Base-by-base conservation (phyloP, 345 rosid genomes). In the Aquilaria malaccensis region DNA sequence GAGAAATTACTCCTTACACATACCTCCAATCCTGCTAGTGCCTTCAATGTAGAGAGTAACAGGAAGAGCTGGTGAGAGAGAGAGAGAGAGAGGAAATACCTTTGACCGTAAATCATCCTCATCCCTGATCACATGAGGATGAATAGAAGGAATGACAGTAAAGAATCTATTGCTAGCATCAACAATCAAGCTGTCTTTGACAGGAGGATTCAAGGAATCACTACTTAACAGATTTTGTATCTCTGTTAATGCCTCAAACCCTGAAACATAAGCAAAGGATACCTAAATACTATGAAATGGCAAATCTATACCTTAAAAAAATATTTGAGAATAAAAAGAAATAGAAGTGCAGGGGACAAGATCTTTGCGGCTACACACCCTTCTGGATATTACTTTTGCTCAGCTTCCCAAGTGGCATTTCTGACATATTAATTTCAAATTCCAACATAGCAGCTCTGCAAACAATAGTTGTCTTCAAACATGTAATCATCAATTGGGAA, bases 341-440 rank as follows among this genome's bases (percentile, higher is more conserved):
- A 43, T 5, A 51, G n/a, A 10, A 50, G 33, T 55, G 55, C 47
- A 47, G 52, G 47, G 62, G 56, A 57, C 30, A 2, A 61, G 52
- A 67, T 30, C 33, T 68, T 48, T 43, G 33, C 14, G 50, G 15
- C 33, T 14, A 61, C 30, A 29, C 74, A 94, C 99, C 99, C 70
- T 83, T 86, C 61, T 81, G 90, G 66, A 94, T 90, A 75, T 90
- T 90, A 61, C 53, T 77, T 82, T 88, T 88, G 79, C 99, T 90
- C 72, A 94, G 80, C 64, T 91, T 94, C 76, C 97, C 99, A 65
- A 88, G 99, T 11, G 97, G 97, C 97, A 90, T 94, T 86, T 90
- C 99, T 48, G 89, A 81, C 96, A 90, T 85, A 66, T 94, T 94
- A 71, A 90, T 94, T 79, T 90, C 84, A 64, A 88, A 94, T 78